Percentiles rank a stretch among this genome's conserved stretches.
Evolutionary conservation across 805 yeast genomes (phyloP).

Genomic region (Helenozyma rhizophorensis): DNA sequence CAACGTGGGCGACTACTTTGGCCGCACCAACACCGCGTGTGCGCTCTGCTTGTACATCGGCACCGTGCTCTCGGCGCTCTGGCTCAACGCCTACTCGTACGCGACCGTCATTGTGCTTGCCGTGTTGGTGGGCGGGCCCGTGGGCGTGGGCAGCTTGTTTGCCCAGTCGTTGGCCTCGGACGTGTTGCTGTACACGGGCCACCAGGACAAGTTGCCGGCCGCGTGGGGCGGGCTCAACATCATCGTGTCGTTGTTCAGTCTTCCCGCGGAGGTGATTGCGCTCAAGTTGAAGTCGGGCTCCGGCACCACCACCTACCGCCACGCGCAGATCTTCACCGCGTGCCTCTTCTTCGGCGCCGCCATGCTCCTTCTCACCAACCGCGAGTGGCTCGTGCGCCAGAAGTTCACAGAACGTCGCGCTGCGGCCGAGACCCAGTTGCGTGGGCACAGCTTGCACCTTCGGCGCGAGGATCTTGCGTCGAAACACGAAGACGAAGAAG

Average conservation of each 20-base stretch:
- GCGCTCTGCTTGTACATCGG: constrained; percentile 19
- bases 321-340: constrained; percentile 61
- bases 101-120: constrained; percentile 28
- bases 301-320: constrained; percentile 37
- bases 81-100: constrained; percentile 35
- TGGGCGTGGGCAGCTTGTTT: constrained; percentile 27
- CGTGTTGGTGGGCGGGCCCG: constrained; percentile 24
- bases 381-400: constrained; percentile 47
- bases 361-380: constrained; percentile 39
- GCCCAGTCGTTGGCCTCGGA: constrained; percentile 16
- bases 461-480: not conserved
- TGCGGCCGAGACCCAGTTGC: constrained; percentile 2
- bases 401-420: constrained; percentile 7
- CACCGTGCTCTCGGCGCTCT: constrained; percentile 29
- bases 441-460: not conserved
- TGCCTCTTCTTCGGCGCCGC: constrained; percentile 40
- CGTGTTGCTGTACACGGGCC: constrained; percentile 7
- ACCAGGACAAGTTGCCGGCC: constrained; percentile 26
- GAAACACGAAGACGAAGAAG: not conserved
- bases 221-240: constrained; percentile 39
- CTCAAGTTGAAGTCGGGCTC: constrained; percentile 21
- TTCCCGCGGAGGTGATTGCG: constrained; percentile 53
- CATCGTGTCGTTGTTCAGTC: constrained; percentile 25
- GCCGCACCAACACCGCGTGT: constrained; percentile 38
- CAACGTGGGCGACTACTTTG: constrained; percentile 41